phyloP scores from a whole-genome alignment of 75 land plant genomes.

The Isoetes taiwanensis region DNA sequence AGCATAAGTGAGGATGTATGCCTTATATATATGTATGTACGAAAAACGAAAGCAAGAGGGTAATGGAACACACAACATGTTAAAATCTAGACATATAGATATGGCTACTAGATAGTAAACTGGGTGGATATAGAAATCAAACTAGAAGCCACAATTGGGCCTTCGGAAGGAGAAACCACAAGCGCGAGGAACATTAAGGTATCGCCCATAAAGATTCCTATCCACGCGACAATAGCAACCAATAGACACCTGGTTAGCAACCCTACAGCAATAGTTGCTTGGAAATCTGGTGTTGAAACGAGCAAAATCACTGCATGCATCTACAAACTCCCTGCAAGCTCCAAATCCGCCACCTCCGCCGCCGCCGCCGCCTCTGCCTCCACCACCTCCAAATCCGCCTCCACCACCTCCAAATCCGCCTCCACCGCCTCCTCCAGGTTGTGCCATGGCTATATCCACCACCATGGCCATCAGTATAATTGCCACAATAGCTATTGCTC shows the following conservation, averaged over 20 bases:
- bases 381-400: not conserved
- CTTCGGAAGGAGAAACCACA: not conserved
- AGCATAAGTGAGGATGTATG: no score
- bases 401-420: not conserved
- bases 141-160: not conserved
- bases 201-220: not conserved
- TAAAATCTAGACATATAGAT: no score
- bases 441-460: not conserved
- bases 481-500: not conserved
- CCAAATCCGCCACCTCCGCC: not conserved
- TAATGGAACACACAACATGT: no score
- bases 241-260: not conserved
- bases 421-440: not conserved
- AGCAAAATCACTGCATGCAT: not conserved
- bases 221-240: constrained; percentile 2
- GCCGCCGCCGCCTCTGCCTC: not conserved
- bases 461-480: not conserved
- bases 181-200: not conserved
- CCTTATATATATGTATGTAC: no score
- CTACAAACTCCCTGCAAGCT: not conserved
- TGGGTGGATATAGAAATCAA: no score
- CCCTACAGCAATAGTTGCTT: not conserved
- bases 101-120: no score
- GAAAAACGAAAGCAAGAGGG: no score
- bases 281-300: not conserved